A percentile compares a stretch with the other conserved stretches of the same genome.
These are phyloP conservation scores for Dissophora globulifera DNA, from an alignment of 192 early-diverging fungal species.

Conservation along the genomic window DNA sequence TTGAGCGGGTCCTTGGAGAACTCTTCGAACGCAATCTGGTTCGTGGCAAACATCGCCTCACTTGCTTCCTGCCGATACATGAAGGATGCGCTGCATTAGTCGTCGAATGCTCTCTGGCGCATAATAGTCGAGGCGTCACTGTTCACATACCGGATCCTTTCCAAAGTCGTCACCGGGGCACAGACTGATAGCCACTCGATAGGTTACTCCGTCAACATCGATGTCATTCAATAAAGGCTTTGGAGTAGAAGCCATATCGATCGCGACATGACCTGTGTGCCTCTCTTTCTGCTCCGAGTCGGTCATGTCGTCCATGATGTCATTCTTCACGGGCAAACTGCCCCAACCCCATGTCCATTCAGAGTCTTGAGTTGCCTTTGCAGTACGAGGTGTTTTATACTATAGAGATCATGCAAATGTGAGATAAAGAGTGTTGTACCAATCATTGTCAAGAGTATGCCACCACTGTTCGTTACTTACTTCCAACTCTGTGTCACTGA, in stretches of 20 bases:
- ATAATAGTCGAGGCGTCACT: too few species aligned
- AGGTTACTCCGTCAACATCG: constrained; percentile 39
- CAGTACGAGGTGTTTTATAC: constrained; percentile 34
- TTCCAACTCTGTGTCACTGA: constrained; percentile 71
- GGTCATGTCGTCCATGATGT: constrained; percentile 18
- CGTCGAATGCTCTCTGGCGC: too few species aligned
- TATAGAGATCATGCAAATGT: constrained; percentile 1
- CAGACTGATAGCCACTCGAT: constrained; percentile 64
- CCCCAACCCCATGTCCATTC: constrained; percentile 83
- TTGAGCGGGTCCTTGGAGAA: constrained; percentile 35
- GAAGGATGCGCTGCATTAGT: too few species aligned
- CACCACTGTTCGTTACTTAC: constrained; percentile 7
- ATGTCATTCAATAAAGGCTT: constrained; percentile 38
- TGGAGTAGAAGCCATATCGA: constrained; percentile 9
- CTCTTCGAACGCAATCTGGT: constrained; percentile 32
- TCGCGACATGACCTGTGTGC: constrained; percentile 9
- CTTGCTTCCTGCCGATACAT: constrained; percentile 24
- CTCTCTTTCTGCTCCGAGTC: constrained; percentile 2
- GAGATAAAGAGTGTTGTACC: too few species aligned
- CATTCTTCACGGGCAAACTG: constrained; percentile 66
- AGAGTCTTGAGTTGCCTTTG: constrained; percentile 9
- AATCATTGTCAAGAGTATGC: too few species aligned
- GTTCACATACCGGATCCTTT: constrained; percentile 42
- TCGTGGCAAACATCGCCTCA: constrained; percentile 26
- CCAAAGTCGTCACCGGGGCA: constrained; percentile 62